Base-by-base conservation (phyloP, 305 asterid genomes). In the Rubia balearica region DNA sequence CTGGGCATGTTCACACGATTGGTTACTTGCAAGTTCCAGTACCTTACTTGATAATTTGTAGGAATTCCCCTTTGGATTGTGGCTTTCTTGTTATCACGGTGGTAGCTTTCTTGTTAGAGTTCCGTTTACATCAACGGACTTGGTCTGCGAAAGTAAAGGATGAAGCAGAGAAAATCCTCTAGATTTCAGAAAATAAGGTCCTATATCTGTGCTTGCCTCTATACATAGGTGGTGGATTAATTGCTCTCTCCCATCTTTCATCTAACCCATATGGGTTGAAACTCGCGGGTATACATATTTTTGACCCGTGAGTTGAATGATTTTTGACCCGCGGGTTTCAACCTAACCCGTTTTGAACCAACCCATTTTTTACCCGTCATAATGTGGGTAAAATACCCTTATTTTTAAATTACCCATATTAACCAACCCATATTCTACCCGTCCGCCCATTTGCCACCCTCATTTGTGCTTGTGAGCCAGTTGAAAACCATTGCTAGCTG, bases 21-120 rank as follows among this genome's bases (percentile, higher is more conserved):
- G 97, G 97, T 21, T 92, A 96, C 75, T 82, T 86, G 93, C 82
- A 78, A 65, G 79, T 81, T n/a, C 78, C 76, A 55, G 76, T 85
- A 27, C 79, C 78, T 76, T 72, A 68, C 56, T 74, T 36, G 67
- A 76, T 71, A 78, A 43, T 51, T 22, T 61, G 75, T 74, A 70
- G 70, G 69, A 83, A 84, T 66, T 67, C 71, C 36, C 82, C 84
- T 12, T 51, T 81, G 68, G 97, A 88, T 82, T 90, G 97, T 82
- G 88, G 86, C 73, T 68, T 90, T 81, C 80, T 81, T 62, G 84
- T 90, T 41, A 87, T 90, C 71, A 86, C 93, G 56, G 90, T 92
- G 98, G 66, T 92, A 73, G 98, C 90, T 73, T 92, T 90, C 89
- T 83, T 92, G 71, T 79, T 92, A 69, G 95, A 92, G 82, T 83